phyloP scores from a whole-genome alignment of 192 early-diverging fungal species.

The Mortierella claussenii region DNA sequence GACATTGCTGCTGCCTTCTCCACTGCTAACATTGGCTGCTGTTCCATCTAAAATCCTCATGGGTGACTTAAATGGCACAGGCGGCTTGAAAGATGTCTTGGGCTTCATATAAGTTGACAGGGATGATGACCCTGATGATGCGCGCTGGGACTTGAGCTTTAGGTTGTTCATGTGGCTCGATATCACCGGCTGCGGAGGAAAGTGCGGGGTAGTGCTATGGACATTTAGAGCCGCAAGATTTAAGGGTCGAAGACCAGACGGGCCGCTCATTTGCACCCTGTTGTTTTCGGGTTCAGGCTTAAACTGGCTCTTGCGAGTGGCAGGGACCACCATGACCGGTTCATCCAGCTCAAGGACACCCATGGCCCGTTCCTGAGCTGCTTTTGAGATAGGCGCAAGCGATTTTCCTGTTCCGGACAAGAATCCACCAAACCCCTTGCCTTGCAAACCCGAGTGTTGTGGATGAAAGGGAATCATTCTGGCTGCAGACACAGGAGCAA shows the following conservation, averaged over 20 bases:
- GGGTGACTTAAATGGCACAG: constrained; percentile 27
- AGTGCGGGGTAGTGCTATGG: too few species aligned
- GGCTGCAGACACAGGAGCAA: too few species aligned
- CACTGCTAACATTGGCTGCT: neutral
- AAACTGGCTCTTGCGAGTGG: neutral
- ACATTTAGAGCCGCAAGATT: too few species aligned
- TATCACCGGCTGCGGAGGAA: constrained; percentile 5
- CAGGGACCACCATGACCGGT: neutral
- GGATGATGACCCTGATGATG: neutral
- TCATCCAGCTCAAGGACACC: constrained; percentile 19
- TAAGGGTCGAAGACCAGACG: too few species aligned
- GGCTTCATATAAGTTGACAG: constrained; percentile 4
- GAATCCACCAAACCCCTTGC: constrained; percentile 8
- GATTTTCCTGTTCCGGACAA: constrained; percentile 13
- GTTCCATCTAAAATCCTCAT: neutral
- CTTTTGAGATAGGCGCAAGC: constrained; percentile 26
- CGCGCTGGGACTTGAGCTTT: constrained; percentile 23
- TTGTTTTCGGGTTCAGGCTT: neutral
- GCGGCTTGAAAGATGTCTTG: constrained; percentile 20
- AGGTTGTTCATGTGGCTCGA: constrained; percentile 43
- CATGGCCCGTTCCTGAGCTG: constrained; percentile 13
- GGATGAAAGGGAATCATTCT: too few species aligned
- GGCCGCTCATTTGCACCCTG: too few species aligned
- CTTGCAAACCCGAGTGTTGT: neutral
- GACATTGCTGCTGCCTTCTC: neutral